Percentiles rank a stretch among this genome's conserved stretches.
These are phyloP conservation scores for Atkinsonella hypoxylon DNA, from an alignment of 2,329 filamentous ascomycete genomes.

Conservation along the genomic window DNA sequence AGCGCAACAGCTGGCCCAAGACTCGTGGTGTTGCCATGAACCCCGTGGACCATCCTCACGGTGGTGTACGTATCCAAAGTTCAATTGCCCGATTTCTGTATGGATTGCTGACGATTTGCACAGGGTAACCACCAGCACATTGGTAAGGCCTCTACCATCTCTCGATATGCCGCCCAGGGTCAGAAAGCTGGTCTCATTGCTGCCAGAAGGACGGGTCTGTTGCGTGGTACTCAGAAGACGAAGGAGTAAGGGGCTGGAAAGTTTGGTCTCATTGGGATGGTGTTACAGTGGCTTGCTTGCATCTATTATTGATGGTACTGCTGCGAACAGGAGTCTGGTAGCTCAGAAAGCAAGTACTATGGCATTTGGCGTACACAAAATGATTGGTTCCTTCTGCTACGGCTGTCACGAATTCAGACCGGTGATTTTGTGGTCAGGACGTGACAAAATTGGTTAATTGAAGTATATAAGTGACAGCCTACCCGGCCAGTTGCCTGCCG, in stretches of 20 bases:
- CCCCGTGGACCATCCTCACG: constrained; percentile 97
- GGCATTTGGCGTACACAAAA: constrained; percentile 37
- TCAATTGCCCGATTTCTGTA: background rate
- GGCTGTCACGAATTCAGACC: constrained; percentile 1
- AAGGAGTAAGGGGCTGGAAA: constrained; percentile 67
- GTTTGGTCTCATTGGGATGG: constrained; percentile 50
- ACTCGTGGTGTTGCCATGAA: constrained; percentile 99
- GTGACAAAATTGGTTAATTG: constrained; percentile 7
- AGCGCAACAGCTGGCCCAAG: constrained; percentile 99
- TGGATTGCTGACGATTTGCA: constrained; percentile 30
- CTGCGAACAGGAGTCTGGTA: constrained; percentile 35
- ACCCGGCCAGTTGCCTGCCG: too few relatives aligned
- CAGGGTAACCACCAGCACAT: constrained; percentile 99
- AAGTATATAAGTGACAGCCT: too few relatives aligned
- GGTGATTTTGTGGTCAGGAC: background rate
- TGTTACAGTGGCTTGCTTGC: constrained; percentile 52
- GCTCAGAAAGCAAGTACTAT: constrained; percentile 36
- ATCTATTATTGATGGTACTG: constrained; percentile 41
- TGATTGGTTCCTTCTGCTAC: constrained; percentile 47
- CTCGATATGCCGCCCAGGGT: constrained; percentile 91
- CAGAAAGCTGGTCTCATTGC: constrained; percentile 99
- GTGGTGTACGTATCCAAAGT: constrained; percentile 52
- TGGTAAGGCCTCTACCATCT: constrained; percentile 99
- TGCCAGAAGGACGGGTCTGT: constrained; percentile 97
- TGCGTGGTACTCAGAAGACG: constrained; percentile 99